A percentile compares a stretch with the other conserved stretches of the same genome.
These are phyloP conservation scores for Aspergillus tubingensis DNA, from an alignment of 2,329 filamentous ascomycete species.

Conservation along the genomic window DNA sequence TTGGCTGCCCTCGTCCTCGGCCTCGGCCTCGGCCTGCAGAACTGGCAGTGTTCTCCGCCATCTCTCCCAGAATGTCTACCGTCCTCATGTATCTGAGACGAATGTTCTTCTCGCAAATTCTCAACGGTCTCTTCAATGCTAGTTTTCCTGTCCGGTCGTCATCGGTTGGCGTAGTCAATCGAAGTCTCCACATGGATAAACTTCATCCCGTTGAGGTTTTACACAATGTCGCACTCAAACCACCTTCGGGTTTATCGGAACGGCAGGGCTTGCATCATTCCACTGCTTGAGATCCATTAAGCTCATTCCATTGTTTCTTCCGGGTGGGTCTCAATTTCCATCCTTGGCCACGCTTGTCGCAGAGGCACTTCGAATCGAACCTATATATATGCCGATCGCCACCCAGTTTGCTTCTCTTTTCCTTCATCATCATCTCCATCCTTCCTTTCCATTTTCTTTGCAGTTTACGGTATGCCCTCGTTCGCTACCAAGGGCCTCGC, in stretches of 20 bases:
- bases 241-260: not conserved
- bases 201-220: not conserved
- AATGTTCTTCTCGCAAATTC: not conserved
- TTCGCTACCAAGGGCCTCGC: conserved; percentile 9
- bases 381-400: not conserved
- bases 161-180: not conserved
- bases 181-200: not conserved
- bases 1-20: too few relatives aligned
- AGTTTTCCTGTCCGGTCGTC: not conserved
- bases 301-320: not conserved
- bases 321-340: not conserved
- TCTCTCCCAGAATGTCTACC: too few relatives aligned
- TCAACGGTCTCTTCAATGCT: not conserved
- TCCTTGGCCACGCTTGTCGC: not conserved
- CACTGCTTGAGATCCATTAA: not conserved
- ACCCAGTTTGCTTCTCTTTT: not conserved
- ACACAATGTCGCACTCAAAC: not conserved
- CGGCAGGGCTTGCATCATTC: not conserved
- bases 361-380: not conserved
- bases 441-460: not conserved
- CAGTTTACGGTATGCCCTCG: not conserved
- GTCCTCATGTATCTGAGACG: not conserved
- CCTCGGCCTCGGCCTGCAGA: not conserved
- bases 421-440: not conserved
- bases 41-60: too few relatives aligned